Conservation (phyloP, 805 yeast genomes). For the Saccharomyces kudriavzevii region DNA sequence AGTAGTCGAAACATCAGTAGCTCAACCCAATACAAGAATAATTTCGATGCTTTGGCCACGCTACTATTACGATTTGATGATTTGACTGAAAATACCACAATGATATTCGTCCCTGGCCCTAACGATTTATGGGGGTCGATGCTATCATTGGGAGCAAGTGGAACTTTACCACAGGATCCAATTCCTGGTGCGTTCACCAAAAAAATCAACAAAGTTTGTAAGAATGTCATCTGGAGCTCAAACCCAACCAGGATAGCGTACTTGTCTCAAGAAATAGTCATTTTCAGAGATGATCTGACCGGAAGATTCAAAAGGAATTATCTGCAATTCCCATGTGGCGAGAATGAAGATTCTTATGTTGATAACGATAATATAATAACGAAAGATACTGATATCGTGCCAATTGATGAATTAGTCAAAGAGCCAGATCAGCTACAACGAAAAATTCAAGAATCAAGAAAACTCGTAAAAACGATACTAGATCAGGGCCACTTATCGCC, state of each 20-base stretch:
- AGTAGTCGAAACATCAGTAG: constrained; percentile 42
- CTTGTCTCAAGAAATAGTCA: constrained; percentile 72
- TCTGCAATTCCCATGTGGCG: constrained; percentile 42
- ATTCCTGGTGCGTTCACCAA: constrained; percentile 68
- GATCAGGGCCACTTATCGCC: constrained; percentile 90
- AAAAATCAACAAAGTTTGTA: constrained; percentile 52
- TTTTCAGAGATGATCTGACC: constrained; percentile 66
- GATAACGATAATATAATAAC: neutral
- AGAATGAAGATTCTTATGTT: constrained; percentile 16
- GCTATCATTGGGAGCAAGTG: constrained; percentile 50
- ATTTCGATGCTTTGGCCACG: constrained; percentile 68
- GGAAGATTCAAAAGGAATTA: constrained; percentile 65
- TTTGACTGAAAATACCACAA: constrained; percentile 35
- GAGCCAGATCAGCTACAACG: constrained; percentile 35
- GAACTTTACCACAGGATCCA: constrained; percentile 63
- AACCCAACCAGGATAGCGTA: constrained; percentile 78
- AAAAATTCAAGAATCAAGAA: constrained; percentile 52
- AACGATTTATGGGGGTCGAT: constrained; percentile 91
- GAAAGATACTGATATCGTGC: constrained; percentile 2
- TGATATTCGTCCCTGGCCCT: constrained; percentile 78
- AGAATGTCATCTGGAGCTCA: constrained; percentile 50
- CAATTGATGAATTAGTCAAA: constrained; percentile 24
- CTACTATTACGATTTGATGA: constrained; percentile 45
- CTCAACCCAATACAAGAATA: constrained; percentile 50
- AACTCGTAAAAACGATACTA: constrained; percentile 67